These are phyloP conservation scores for Plasmodium adleri DNA, from an alignment of 169 alveolate genomes.

Conservation along the genomic window DNA sequence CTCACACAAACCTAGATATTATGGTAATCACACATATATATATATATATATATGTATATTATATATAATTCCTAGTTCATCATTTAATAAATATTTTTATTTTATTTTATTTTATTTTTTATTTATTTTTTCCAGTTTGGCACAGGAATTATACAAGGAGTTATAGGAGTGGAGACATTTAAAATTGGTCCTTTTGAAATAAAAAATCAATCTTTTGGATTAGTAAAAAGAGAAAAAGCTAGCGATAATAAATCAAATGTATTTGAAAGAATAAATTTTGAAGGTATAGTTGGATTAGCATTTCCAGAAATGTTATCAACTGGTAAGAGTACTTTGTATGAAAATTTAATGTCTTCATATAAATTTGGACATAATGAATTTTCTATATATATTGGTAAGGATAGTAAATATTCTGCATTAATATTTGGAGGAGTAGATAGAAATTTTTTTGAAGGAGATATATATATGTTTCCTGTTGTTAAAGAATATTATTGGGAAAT, in stretches of 20 bases:
- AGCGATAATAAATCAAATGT: slow-evolving; percentile 17
- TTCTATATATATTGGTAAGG: slow-evolving; percentile 61
- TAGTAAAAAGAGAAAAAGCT: slow-evolving; percentile 63
- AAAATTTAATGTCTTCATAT: slow-evolving; percentile 19
- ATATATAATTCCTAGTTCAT: neutral
- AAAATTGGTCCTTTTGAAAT: slow-evolving; percentile 75
- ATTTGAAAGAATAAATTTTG: slow-evolving; percentile 83
- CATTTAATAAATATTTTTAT: no score
- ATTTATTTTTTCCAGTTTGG: slow-evolving; percentile 72
- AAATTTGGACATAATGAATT: slow-evolving; percentile 45
- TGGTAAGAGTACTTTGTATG: slow-evolving; percentile 82
- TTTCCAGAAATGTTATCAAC: slow-evolving; percentile 89
- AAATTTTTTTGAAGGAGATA: slow-evolving; percentile 83
- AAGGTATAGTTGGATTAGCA: slow-evolving; percentile 92
- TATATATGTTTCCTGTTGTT: slow-evolving; percentile 90
- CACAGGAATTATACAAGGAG: slow-evolving; percentile 84
- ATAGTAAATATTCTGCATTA: slow-evolving; percentile 85
- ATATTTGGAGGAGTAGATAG: slow-evolving; percentile 91
- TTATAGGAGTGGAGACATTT: slow-evolving; percentile 59
- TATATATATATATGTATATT: neutral
- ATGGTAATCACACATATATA: slow-evolving; percentile 29
- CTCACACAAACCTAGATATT: slow-evolving; percentile 68
- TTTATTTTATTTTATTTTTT: no score
- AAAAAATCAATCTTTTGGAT: slow-evolving; percentile 38
- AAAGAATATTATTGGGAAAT: slow-evolving; percentile 93